Percentiles rank a stretch among this genome's conserved stretches.
phyloP scores from a whole-genome alignment of 768 basidiomycete species.

The Lepiota venenata region DNA sequence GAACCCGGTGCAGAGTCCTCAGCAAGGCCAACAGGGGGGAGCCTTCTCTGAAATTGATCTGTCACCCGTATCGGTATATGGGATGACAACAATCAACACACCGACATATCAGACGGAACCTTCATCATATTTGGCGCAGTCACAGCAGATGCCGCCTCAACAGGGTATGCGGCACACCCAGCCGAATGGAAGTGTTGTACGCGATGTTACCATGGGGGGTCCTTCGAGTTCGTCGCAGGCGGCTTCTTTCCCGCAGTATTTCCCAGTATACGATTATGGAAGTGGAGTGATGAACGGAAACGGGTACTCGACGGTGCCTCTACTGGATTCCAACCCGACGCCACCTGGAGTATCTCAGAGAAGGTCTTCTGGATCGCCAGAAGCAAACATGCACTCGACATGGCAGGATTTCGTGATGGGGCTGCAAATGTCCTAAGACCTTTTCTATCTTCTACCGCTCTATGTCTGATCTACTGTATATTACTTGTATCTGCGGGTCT shows the following conservation, averaged over 20 bases:
- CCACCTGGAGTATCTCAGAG: constrained; percentile 21
- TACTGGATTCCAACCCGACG: constrained; percentile 10
- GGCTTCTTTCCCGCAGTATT: constrained; percentile 58
- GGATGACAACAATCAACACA: constrained; percentile 35
- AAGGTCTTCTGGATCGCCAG: constrained; percentile 53
- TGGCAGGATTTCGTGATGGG: constrained; percentile 63
- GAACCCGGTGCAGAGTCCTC: constrained; percentile 11
- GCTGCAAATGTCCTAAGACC: constrained; percentile 27
- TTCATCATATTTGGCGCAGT: constrained; percentile 28
- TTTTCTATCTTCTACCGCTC: not conserved
- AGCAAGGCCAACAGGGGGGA: constrained; percentile 11
- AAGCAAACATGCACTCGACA: constrained; percentile 56
- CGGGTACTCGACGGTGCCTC: constrained; percentile 6
- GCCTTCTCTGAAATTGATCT: constrained; percentile 32
- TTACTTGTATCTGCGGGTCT: not conserved
- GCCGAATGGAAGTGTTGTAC: not conserved
- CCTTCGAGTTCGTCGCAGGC: constrained; percentile 7
- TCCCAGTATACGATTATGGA: constrained; percentile 74
- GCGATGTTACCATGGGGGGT: constrained; percentile 8
- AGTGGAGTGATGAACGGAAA: constrained; percentile 24
- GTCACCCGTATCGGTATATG: constrained; percentile 45
- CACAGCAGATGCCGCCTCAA: constrained; percentile 25
- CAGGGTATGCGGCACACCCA: constrained; percentile 14
- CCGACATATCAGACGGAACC: constrained; percentile 32
- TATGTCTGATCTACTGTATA: not conserved